Evolutionary conservation across 139 green algal species (phyloP), one percentile per base, ranked within the genome.

Genomic region (Chlorella sp.): DNA sequence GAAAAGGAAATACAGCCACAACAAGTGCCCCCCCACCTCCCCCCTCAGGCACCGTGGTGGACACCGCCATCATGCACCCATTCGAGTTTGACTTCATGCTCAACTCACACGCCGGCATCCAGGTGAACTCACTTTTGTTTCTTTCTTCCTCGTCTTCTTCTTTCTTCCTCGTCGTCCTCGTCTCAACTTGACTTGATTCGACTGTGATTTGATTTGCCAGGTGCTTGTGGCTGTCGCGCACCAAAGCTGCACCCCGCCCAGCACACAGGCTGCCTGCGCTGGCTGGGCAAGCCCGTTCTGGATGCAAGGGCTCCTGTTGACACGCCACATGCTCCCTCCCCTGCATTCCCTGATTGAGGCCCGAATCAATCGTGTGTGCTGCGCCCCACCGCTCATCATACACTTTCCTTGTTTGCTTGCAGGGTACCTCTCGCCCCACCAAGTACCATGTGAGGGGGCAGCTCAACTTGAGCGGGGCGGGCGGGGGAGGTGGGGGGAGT

Each of bases 1-100:
- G n/a, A n/a, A n/a, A n/a, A n/a, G n/a, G n/a, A n/a, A n/a, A n/a
- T n/a, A n/a, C n/a, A n/a, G n/a, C n/a, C n/a, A n/a, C n/a, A n/a
- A n/a, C n/a, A n/a, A n/a, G n/a, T n/a, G n/a, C n/a, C n/a, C n/a
- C n/a, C n/a, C n/a, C n/a, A n/a, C n/a, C n/a, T n/a, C n/a, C n/a
- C n/a, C n/a, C n/a, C n/a, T n/a, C 95, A 53, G 96, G 96, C 87
- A 96, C 93, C 14, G 93, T 97, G 78, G 91, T 98, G 48, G 97
- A 98, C 93, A 91, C 37, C 34, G 85, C 69, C 80, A 95, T 98
- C 89, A 91, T 81, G 85, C 82, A 90, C 57, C 88, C 92, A 61
- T 88, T 71, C 83, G 87, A 85, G 85, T 88, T 88, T n/a, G 95
- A 96, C 73, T 99, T 99, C 94, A 98, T 95, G 90, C 95, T 99